Percentiles rank a stretch among this genome's conserved stretches.
Conservation (phyloP, 192 early-diverging fungal species). For the Funneliformis mosseae region DNA sequence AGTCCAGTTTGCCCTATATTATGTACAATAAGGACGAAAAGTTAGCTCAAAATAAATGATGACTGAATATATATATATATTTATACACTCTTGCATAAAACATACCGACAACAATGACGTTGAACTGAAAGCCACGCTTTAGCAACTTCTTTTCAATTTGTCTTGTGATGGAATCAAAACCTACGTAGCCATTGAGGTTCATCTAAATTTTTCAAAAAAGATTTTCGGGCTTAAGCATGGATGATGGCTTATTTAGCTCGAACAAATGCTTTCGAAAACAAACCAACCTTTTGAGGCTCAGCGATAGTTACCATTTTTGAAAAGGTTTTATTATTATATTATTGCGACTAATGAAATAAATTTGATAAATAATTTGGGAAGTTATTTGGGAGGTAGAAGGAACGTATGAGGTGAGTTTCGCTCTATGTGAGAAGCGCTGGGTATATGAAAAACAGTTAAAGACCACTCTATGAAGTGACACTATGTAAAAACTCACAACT, state of each 20-base stretch:
- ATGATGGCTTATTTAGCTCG: neutral
- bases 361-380: neutral
- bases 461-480: too few relatives aligned
- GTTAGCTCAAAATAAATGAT: neutral
- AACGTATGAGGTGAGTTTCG: conserved; percentile 29
- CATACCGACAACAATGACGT: conserved; percentile 96
- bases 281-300: conserved; percentile 31
- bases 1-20: conserved; percentile 87
- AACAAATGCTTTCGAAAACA: neutral
- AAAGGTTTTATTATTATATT: neutral
- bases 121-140: conserved; percentile 97
- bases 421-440: neutral
- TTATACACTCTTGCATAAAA: conserved; percentile 8
- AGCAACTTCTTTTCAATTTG: conserved; percentile 98
- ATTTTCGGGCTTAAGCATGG: neutral
- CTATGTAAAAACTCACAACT: too few relatives aligned
- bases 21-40: conserved; percentile 20
- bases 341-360: neutral
- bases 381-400: conserved; percentile 1
- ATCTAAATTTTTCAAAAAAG: conserved; percentile 47
- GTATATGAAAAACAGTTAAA: too few relatives aligned
- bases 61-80: neutral
- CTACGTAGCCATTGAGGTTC: conserved; percentile 88
- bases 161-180: conserved; percentile 94
- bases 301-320: conserved; percentile 16